Evolutionary conservation across 2,329 filamentous ascomycete genomes (phyloP), one percentile per base, ranked within the genome.

Genomic region (Aspergillus sclerotialis): DNA sequence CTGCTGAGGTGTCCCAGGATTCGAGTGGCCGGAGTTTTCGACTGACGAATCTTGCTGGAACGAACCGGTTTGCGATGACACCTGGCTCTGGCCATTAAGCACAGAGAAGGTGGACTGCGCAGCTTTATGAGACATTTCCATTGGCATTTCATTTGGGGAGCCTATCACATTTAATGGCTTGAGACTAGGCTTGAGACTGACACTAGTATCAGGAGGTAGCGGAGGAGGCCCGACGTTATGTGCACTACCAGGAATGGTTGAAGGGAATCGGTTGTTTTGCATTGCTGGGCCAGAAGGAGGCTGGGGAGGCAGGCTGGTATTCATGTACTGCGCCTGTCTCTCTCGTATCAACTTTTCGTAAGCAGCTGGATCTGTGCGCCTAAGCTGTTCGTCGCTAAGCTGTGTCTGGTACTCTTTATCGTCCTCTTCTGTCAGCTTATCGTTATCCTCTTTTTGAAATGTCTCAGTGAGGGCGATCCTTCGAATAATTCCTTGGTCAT

Each of bases 371-470:
- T 68, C 48, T 6, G 50, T 57, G 29, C 63, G 56, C 36, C 50
- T 54, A 7, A 69, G 50, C 16, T 49, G 52, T 37, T 67, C 57
- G 25, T 70, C 59, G 21, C 55, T 48, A 5, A 68, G 43, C 31
- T 68, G 55, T 26, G 63, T 44, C 19, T 73, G 65, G 1, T 76
- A 76, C 29, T 79, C 73, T 28, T 61, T 63, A 7, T 67, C 55
- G 42, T 88, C 82, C 33, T 82, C 76, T 0, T 67, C 64, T 0
- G 77, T 79, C 14, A 89, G 57, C 9, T 70, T 69, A 32, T 79
- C 76, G 8, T 73, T 63, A 37, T 83, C 80, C 43, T 88, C 80
- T 44, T 76, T 70, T 44, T 84, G 79, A 44, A 87, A 86, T 0
- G 80, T 81, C 45, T 90, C 82, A 1, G 80, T 83, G 25, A 80